Conservation (phyloP, 2,329 filamentous ascomycete species). For the Aspergillus flavus region DNA sequence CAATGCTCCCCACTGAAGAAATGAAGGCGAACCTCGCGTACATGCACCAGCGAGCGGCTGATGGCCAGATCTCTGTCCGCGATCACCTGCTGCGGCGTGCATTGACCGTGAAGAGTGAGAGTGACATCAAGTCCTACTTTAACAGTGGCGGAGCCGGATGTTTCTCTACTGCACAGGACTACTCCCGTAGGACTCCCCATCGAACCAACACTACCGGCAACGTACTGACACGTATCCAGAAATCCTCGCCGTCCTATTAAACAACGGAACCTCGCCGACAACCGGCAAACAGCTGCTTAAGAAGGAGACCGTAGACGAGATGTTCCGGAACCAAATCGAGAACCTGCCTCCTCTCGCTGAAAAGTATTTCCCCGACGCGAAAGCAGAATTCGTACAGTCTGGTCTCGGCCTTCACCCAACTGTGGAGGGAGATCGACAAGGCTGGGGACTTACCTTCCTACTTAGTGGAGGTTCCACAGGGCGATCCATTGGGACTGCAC, state of each 20-base stretch:
- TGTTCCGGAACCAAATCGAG: constrained; percentile 67
- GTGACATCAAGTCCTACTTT: constrained; percentile 52
- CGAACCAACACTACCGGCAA: background rate
- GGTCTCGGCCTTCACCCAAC: constrained; percentile 56
- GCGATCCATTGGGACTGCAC: constrained; percentile 41
- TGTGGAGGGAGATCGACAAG: constrained; percentile 53
- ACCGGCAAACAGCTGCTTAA: constrained; percentile 60
- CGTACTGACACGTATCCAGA: constrained; percentile 38
- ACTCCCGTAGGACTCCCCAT: constrained; percentile 51
- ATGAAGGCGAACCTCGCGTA: constrained; percentile 60
- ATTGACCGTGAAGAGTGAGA: constrained; percentile 47
- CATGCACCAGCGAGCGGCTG: constrained; percentile 57
- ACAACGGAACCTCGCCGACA: constrained; percentile 62
- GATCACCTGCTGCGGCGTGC: constrained; percentile 57
- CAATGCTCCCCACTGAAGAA: constrained; percentile 57
- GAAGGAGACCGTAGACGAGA: constrained; percentile 60
- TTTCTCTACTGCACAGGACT: constrained; percentile 63
- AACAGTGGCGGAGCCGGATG: constrained; percentile 65
- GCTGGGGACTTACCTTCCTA: constrained; percentile 66
- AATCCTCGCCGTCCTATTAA: constrained; percentile 64
- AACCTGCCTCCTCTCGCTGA: constrained; percentile 57
- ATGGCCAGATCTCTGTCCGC: constrained; percentile 44
- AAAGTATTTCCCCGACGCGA: constrained; percentile 38
- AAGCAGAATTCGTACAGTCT: constrained; percentile 43
- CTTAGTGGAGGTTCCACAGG: constrained; percentile 47